Conservation (phyloP, 305 asterid species). For the Stenogyne calaminthoides region DNA sequence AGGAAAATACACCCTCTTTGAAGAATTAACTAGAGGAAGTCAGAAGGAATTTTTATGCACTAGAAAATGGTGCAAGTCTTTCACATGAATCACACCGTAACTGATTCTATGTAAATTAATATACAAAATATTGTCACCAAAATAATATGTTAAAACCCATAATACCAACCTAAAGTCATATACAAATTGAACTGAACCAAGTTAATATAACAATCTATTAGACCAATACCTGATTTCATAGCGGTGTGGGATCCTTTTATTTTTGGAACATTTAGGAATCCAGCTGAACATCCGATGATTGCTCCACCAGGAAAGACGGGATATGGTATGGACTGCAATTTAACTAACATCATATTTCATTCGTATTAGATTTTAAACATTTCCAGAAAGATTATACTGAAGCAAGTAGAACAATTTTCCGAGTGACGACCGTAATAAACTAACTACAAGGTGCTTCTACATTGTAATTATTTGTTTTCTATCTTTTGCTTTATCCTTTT, state of each 20-base stretch:
- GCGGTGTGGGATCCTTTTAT: slow-evolving; percentile 99
- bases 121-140: neutral
- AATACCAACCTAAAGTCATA: neutral
- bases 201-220: slow-evolving; percentile 15
- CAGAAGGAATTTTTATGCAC: neutral
- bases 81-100: no score
- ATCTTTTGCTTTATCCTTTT: neutral
- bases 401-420: neutral
- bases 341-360: slow-evolving; percentile 55
- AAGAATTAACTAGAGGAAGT: neutral
- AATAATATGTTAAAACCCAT: neutral
- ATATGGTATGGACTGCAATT: slow-evolving; percentile 98
- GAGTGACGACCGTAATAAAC: slow-evolving; percentile 10
- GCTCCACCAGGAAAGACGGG: slow-evolving; percentile 99
- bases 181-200: neutral
- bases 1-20: neutral
- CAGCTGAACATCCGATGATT: slow-evolving; percentile 98
- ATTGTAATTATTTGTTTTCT: neutral
- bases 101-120: no score
- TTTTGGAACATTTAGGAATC: slow-evolving; percentile 95
- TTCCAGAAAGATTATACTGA: neutral
- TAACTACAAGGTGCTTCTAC: neutral
- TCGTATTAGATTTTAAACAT: slow-evolving; percentile 28
- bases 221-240: slow-evolving; percentile 87
- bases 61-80: no score